These are phyloP conservation scores for Mrakia frigida DNA, from an alignment of 768 basidiomycete species.

Conservation along the genomic window DNA sequence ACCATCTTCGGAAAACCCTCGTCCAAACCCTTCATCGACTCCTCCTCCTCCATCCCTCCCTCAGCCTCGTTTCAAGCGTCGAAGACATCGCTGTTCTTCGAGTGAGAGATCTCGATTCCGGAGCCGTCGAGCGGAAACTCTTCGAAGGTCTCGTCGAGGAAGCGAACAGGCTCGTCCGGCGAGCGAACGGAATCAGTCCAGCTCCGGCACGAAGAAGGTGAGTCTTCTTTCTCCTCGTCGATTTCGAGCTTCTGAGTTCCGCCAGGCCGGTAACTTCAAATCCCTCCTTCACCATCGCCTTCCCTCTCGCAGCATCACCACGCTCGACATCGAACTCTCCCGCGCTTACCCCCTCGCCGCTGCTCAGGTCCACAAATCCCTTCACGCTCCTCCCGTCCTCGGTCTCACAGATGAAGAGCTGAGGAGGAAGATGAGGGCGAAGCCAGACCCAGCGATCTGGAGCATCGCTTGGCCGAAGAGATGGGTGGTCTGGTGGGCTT, in stretches of 20 bases:
- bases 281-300: too few species aligned
- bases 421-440: background rate
- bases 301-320: conserved; percentile 15
- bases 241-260: background rate
- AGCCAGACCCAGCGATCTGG: background rate
- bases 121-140: background rate
- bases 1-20: conserved; percentile 10
- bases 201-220: conserved; percentile 17
- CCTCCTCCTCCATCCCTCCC: conserved; percentile 7
- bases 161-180: conserved; percentile 12
- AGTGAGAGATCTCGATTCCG: background rate
- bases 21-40: conserved; percentile 1
- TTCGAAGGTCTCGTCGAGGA: conserved; percentile 28
- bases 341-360: conserved; percentile 18
- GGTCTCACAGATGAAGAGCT: background rate
- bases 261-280: too few species aligned
- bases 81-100: background rate
- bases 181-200: conserved; percentile 27
- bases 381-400: conserved; percentile 3
- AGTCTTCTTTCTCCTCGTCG: background rate
- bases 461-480: conserved; percentile 5
- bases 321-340: conserved; percentile 19
- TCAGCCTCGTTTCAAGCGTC: background rate
- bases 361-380: background rate
- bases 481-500: background rate